phyloP scores from a whole-genome alignment of 2,329 filamentous ascomycete genomes.

The Neofusicoccum umdonicola region DNA sequence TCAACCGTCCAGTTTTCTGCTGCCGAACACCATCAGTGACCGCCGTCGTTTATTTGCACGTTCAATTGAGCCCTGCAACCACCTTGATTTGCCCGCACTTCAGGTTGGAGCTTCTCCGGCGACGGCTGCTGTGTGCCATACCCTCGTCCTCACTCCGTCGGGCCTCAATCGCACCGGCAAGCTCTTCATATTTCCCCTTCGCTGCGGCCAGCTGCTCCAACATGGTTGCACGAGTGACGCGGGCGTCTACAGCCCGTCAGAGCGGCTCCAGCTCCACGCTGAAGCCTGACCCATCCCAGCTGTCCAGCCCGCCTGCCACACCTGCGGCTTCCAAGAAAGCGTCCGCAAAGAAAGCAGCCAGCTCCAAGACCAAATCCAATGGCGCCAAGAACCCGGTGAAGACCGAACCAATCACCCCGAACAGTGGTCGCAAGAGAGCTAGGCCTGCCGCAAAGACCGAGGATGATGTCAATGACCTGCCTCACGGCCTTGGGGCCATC shows the following conservation, averaged over 20 bases:
- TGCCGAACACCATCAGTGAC: not conserved
- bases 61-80: not conserved
- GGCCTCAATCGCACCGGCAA: not conserved
- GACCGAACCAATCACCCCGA: conserved; percentile 18
- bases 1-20: not conserved
- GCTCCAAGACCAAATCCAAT: not conserved
- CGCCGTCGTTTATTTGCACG: not conserved
- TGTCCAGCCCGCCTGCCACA: conserved; percentile 45
- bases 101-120: not conserved
- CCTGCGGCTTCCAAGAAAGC: conserved; percentile 27
- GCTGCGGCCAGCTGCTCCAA: not conserved
- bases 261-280: conserved; percentile 9
- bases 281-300: conserved; percentile 32
- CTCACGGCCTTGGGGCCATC: conserved; percentile 54
- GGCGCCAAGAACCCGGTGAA: not conserved
- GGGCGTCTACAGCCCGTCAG: conserved; percentile 27
- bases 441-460: conserved; percentile 36
- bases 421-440: conserved; percentile 35
- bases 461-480: conserved; percentile 49
- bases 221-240: conserved; percentile 33
- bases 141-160: not conserved
- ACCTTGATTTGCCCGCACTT: not conserved
- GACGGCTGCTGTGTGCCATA: not conserved
- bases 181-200: not conserved
- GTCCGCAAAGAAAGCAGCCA: conserved; percentile 25